Evolutionary conservation across 768 basidiomycete genomes (phyloP).

Genomic region (Trichaptum fuscoviolaceum): DNA sequence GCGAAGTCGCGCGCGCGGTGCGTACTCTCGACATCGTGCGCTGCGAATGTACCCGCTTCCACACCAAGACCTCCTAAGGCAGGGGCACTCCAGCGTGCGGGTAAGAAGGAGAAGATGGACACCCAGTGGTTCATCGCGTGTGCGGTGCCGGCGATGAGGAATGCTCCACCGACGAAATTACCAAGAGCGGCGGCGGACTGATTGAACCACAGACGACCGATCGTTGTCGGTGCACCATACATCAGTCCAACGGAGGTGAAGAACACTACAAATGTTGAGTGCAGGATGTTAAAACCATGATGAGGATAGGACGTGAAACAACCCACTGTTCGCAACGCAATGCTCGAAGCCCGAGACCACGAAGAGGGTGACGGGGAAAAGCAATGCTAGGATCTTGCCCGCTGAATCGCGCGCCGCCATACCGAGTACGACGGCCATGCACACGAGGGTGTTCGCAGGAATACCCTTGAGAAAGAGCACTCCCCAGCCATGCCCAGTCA

Average conservation of each 20-base stretch:
- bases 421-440: conserved; percentile 16
- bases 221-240: conserved; percentile 14
- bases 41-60: conserved; percentile 1
- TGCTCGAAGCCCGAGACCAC: conserved; percentile 14
- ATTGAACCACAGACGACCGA: conserved; percentile 15
- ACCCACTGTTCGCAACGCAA: conserved; percentile 15
- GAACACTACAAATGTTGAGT: conserved; percentile 14
- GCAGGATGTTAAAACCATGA: not conserved
- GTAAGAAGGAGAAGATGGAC: conserved; percentile 4
- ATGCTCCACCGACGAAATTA: conserved; percentile 15
- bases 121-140: conserved; percentile 17
- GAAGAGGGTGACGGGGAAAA: conserved; percentile 16
- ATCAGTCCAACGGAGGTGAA: conserved; percentile 15
- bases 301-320: not conserved
- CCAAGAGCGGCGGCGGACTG: conserved; percentile 16
- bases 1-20: conserved; percentile 10
- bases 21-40: conserved; percentile 13
- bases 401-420: conserved; percentile 15
- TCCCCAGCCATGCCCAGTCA: conserved; percentile 12
- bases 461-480: conserved; percentile 16
- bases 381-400: conserved; percentile 15
- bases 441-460: conserved; percentile 15
- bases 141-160: conserved; percentile 19
- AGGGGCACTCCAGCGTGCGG: not conserved
- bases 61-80: not conserved